Conservation (phyloP, 768 basidiomycete species). For the Boletus pseudo-olivaceus region DNA sequence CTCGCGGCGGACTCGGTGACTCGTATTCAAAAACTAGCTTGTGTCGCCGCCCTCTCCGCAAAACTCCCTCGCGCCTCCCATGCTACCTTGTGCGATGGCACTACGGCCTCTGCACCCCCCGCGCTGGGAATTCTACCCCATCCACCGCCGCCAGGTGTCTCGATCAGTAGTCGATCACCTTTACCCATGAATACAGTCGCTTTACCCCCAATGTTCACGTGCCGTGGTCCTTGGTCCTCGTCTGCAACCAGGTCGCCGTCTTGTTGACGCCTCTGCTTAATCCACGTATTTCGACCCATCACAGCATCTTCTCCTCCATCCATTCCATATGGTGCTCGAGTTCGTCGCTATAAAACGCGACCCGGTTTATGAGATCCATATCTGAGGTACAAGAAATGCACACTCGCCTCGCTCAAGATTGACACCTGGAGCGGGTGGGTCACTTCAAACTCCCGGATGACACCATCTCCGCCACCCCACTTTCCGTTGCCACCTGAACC, state of each 20-base stretch:
- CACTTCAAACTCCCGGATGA: constrained; percentile 79
- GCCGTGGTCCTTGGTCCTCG: constrained; percentile 38
- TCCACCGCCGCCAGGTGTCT: constrained; percentile 90
- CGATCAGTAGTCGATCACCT: constrained; percentile 74
- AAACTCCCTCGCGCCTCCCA: constrained; percentile 77
- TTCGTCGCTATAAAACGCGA: constrained; percentile 55
- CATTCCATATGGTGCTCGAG: constrained; percentile 82
- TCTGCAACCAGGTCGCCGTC: constrained; percentile 61
- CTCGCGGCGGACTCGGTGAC: not conserved
- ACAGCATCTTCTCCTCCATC: constrained; percentile 73
- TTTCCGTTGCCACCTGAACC: constrained; percentile 69
- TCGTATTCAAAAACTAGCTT: constrained; percentile 52
- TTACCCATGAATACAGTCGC: constrained; percentile 86
- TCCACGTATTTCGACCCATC: constrained; percentile 84
- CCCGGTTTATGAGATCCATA: not conserved
- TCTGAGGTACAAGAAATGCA: not conserved
- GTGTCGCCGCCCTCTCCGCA: constrained; percentile 58
- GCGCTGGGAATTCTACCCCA: constrained; percentile 52
- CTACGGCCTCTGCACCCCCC: constrained; percentile 5
- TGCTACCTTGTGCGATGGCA: constrained; percentile 31
- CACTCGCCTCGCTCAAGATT: constrained; percentile 75
- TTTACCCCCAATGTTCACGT: constrained; percentile 88
- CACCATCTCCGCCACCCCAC: constrained; percentile 82
- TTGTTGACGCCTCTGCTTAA: constrained; percentile 61
- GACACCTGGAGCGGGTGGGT: constrained; percentile 80